A percentile compares a stretch with the other conserved stretches of the same genome.
Conservation (phyloP, 2,329 filamentous ascomycete genomes). For the Fusarium sulawesiense region DNA sequence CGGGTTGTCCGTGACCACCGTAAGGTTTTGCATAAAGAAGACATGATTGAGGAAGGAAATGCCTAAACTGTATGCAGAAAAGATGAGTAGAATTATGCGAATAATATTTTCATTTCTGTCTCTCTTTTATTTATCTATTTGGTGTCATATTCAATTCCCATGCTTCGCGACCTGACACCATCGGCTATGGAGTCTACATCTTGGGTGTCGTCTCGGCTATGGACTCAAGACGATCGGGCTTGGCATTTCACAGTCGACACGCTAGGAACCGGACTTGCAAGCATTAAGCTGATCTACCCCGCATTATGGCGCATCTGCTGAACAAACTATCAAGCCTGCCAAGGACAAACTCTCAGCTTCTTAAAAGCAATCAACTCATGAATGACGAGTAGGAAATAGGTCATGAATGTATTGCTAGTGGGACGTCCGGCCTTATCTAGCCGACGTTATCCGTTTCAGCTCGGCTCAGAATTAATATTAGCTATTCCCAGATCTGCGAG, state of each 20-base stretch:
- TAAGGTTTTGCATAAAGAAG: neutral
- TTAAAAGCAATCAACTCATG: neutral
- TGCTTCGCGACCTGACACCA: too few relatives aligned
- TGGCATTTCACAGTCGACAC: neutral
- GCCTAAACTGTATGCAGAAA: too few relatives aligned
- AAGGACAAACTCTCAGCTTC: neutral
- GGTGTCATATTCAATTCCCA: rapidly evolving
- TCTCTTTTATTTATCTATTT: neutral
- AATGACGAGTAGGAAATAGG: rapidly evolving
- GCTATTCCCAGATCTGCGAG: conserved; percentile 18
- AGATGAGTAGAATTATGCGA: too few relatives aligned
- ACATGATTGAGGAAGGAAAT: neutral
- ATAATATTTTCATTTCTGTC: too few relatives aligned
- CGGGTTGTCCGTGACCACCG: rapidly evolving
- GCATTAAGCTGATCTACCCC: neutral
- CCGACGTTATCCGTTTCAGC: neutral
- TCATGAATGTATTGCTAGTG: rapidly evolving
- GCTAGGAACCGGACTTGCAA: neutral
- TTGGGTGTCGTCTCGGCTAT: neutral
- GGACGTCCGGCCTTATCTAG: neutral
- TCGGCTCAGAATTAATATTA: neutral
- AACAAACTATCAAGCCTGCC: rapidly evolving
- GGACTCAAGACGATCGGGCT: neutral
- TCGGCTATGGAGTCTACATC: neutral
- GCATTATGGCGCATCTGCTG: neutral